Evolutionary conservation across 345 rosid genomes (phyloP).

Genomic region (Pugionium cornutum): DNA sequence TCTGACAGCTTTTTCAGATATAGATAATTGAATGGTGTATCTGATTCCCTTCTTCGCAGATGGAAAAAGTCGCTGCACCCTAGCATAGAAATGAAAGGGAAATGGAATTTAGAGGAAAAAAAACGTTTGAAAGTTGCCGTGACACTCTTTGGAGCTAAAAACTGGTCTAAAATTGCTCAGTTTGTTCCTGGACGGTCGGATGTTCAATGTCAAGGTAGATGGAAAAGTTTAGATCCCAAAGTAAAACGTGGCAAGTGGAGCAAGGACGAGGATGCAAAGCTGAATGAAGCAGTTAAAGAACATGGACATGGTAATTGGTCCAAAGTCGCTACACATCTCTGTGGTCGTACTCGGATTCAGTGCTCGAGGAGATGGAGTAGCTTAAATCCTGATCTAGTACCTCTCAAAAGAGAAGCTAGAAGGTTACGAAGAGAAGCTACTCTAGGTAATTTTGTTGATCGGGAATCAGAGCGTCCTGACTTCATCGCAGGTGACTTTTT

Average conservation of each 20-base stretch:
- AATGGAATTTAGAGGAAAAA: slow-evolving; percentile 63
- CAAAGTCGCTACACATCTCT: slow-evolving; percentile 56
- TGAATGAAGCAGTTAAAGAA: slow-evolving; percentile 48
- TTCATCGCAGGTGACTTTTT: slow-evolving; percentile 56
- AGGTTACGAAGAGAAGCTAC: slow-evolving; percentile 48
- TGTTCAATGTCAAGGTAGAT: slow-evolving; percentile 73
- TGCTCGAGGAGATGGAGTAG: slow-evolving; percentile 79
- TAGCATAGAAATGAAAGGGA: slow-evolving; percentile 49
- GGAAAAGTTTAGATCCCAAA: slow-evolving; percentile 75
- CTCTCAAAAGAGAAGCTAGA: slow-evolving; percentile 52
- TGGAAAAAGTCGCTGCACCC: slow-evolving; percentile 72
- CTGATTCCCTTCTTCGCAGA: slow-evolving; percentile 39
- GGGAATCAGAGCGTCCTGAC: slow-evolving; percentile 71
- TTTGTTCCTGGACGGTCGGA: slow-evolving; percentile 77
- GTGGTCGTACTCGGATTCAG: slow-evolving; percentile 64
- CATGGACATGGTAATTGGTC: slow-evolving; percentile 47
- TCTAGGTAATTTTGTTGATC: slow-evolving; percentile 71
- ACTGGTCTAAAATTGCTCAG: slow-evolving; percentile 49
- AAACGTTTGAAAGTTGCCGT: slow-evolving; percentile 68
- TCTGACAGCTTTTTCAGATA: too few relatives aligned
- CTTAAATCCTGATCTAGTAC: slow-evolving; percentile 57
- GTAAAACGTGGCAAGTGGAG: slow-evolving; percentile 58
- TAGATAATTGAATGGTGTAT: background rate
- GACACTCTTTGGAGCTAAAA: slow-evolving; percentile 43
- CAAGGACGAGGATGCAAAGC: slow-evolving; percentile 62